phyloP scores from a whole-genome alignment of 371 early-diverging fungal genomes.

The Mucor mucedo region DNA sequence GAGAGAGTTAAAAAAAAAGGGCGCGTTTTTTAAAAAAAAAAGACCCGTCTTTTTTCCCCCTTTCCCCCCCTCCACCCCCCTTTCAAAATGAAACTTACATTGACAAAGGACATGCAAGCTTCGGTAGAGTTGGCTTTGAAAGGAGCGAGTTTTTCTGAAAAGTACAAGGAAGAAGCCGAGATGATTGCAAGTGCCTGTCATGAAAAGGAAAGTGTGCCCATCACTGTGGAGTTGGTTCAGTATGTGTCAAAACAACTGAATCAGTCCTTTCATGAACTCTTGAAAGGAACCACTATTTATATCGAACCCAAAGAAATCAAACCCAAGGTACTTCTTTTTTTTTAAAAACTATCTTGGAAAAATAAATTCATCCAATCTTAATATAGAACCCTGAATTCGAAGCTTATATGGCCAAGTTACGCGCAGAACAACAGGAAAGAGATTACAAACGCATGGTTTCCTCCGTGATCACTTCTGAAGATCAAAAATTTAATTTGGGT shows the following conservation, averaged over 20 bases:
- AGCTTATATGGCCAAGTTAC: slow-evolving; percentile 37
- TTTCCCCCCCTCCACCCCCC: background rate
- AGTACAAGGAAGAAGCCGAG: slow-evolving; percentile 32
- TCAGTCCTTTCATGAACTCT: slow-evolving; percentile 43
- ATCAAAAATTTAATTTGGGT: slow-evolving; percentile 36
- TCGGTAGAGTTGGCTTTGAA: slow-evolving; percentile 20
- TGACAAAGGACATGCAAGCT: slow-evolving; percentile 35
- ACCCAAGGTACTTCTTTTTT: slow-evolving; percentile 22
- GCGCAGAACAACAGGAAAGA: slow-evolving; percentile 35
- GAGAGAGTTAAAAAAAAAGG: background rate
- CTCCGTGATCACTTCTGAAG: slow-evolving; percentile 36
- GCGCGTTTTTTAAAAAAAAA: background rate
- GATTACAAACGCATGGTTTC: slow-evolving; percentile 44
- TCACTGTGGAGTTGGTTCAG: slow-evolving; percentile 34
- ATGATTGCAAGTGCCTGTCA: slow-evolving; percentile 13
- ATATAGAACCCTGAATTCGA: slow-evolving; percentile 38
- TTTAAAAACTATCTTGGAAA: no score
- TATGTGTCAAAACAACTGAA: slow-evolving; percentile 14
- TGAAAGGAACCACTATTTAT: slow-evolving; percentile 37
- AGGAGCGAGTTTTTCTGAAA: slow-evolving; percentile 12
- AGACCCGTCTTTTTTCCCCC: background rate
- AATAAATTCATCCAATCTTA: background rate
- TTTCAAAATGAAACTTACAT: slow-evolving; percentile 31
- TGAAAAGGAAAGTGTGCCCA: slow-evolving; percentile 15
- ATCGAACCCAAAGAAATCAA: slow-evolving; percentile 32